These are phyloP conservation scores for Theobroma cacao DNA, from an alignment of 345 rosid genomes.

Conservation along the genomic window DNA sequence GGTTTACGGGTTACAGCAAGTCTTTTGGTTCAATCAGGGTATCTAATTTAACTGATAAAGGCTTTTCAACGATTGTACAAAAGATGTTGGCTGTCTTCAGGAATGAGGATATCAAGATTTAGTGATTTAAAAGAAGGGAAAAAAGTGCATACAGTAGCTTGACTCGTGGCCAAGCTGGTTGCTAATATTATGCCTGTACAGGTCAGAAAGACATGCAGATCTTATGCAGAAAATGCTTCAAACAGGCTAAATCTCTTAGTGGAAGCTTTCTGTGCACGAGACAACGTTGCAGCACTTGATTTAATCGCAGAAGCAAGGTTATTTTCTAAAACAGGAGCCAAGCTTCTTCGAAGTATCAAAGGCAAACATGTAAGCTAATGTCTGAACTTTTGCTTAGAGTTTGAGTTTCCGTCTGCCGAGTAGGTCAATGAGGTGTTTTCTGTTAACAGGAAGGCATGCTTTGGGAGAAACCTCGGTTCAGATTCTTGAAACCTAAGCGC, in stretches of 20 bases:
- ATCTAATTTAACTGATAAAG: not conserved
- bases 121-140: too few relatives aligned
- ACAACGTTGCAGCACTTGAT: constrained; percentile 40
- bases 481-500: constrained; percentile 35
- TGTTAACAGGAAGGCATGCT: constrained; percentile 61
- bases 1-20: too few relatives aligned
- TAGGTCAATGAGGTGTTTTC: not conserved
- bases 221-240: constrained; percentile 58
- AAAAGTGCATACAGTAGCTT: too few relatives aligned
- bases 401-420: not conserved
- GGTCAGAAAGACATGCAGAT: constrained; percentile 38
- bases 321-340: constrained; percentile 39
- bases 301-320: constrained; percentile 37
- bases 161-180: too few relatives aligned
- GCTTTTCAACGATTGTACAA: not conserved
- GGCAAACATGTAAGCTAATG: constrained; percentile 36
- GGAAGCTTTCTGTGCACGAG: constrained; percentile 51
- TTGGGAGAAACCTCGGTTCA: constrained; percentile 81
- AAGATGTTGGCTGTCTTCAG: too few relatives aligned
- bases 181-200: constrained; percentile 17
- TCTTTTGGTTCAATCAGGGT: not conserved
- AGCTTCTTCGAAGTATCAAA: constrained; percentile 39
- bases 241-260: constrained; percentile 52
- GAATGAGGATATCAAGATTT: too few relatives aligned
- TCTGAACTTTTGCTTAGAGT: not conserved